These are phyloP conservation scores for Dalechampia spathulata DNA, from an alignment of 441 rosid genomes.

Conservation along the genomic window DNA sequence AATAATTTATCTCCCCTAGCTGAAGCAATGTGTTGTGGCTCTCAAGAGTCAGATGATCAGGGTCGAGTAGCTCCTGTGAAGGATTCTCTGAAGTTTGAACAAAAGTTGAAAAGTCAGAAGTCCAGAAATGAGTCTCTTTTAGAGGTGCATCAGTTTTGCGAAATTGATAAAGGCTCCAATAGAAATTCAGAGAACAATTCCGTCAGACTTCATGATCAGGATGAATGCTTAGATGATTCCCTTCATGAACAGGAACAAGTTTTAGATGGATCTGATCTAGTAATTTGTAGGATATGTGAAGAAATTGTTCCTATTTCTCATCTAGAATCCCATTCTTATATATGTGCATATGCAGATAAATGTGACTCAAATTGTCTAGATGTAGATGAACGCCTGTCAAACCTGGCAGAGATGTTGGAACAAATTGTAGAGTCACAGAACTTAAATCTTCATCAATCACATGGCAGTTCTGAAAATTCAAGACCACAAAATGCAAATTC, in stretches of 20 bases:
- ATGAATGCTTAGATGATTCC: slow-evolving; percentile 21
- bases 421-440: slow-evolving; percentile 61
- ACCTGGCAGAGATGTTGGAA: slow-evolving; percentile 73
- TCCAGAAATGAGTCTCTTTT: slow-evolving; percentile 24
- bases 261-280: slow-evolving; percentile 43
- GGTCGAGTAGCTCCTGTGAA: slow-evolving; percentile 22
- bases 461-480: slow-evolving; percentile 52
- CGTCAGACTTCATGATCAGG: slow-evolving; percentile 33
- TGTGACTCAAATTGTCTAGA: slow-evolving; percentile 65
- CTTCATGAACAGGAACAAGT: slow-evolving; percentile 29
- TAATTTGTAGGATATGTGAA: slow-evolving; percentile 81
- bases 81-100: slow-evolving; percentile 23
- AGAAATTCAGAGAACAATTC: slow-evolving; percentile 14
- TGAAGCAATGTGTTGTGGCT: slow-evolving; percentile 18
- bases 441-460: slow-evolving; percentile 36
- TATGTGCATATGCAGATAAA: slow-evolving; percentile 86
- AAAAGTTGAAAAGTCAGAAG: slow-evolving; percentile 26
- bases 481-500: slow-evolving; percentile 32
- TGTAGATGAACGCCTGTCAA: slow-evolving; percentile 62
- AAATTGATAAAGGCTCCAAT: slow-evolving; percentile 14
- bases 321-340: slow-evolving; percentile 77
- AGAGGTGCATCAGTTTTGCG: slow-evolving; percentile 26
- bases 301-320: slow-evolving; percentile 63
- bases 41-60: slow-evolving; percentile 20
- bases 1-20: slow-evolving; percentile 29